Evolutionary conservation across 805 yeast genomes (phyloP).

Genomic region (Saturnispora diversa): DNA sequence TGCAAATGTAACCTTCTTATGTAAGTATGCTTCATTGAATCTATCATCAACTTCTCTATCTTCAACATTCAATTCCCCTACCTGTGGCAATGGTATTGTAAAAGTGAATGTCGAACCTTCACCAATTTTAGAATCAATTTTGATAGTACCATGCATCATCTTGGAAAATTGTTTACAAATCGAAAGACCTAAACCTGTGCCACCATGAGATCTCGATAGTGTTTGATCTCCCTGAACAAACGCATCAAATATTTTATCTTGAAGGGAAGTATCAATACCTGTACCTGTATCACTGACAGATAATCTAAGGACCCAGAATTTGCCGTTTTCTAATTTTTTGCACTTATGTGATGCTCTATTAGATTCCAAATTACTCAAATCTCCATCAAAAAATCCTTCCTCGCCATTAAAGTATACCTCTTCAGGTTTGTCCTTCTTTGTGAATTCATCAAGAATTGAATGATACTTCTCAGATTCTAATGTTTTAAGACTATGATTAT

Average conservation of each 20-base stretch:
- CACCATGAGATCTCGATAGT: constrained; percentile 82
- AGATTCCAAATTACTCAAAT: constrained; percentile 18
- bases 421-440: constrained; percentile 19
- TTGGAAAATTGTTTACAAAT: constrained; percentile 86
- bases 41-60: constrained; percentile 40
- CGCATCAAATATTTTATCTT: constrained; percentile 85
- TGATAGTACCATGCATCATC: constrained; percentile 79
- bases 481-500: constrained; percentile 21
- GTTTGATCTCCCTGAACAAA: constrained; percentile 97
- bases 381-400: constrained; percentile 13
- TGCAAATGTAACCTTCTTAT: constrained; percentile 34
- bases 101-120: constrained; percentile 80
- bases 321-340: constrained; percentile 17
- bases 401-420: constrained; percentile 19
- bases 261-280: constrained; percentile 79
- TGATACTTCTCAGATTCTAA: constrained; percentile 30
- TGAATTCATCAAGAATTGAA: constrained; percentile 36
- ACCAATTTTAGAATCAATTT: constrained; percentile 65
- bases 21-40: constrained; percentile 48
- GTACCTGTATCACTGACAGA: constrained; percentile 89
- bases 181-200: constrained; percentile 87
- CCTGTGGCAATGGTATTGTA: constrained; percentile 66
- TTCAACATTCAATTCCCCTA: constrained; percentile 41
- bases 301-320: constrained; percentile 54
- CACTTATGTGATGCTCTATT: constrained; percentile 15